These are phyloP conservation scores for Thozetella sp. DNA, from an alignment of 495 filamentous ascomycete genomes.

Conservation along the genomic window DNA sequence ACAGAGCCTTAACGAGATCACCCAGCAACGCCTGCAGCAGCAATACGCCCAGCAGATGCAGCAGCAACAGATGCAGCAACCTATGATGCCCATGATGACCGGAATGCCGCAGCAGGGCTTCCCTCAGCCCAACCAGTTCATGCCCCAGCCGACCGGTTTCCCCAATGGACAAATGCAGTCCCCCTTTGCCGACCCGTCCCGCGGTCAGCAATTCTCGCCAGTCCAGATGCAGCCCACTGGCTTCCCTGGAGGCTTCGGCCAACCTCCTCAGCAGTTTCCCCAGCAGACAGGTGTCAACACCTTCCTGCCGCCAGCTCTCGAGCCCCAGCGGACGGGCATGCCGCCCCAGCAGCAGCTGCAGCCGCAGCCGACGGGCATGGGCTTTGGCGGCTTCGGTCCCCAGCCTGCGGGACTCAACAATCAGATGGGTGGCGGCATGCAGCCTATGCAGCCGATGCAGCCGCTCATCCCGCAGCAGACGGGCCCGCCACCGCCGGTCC, in stretches of 20 bases:
- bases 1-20: conserved; percentile 74
- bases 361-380: conserved; percentile 82
- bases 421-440: conserved; percentile 11
- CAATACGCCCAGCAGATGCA: conserved; percentile 39
- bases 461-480: conserved; percentile 85
- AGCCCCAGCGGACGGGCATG: conserved; percentile 57
- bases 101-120: conserved; percentile 56
- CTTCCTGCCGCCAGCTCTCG: conserved; percentile 52
- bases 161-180: conserved; percentile 38
- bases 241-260: conserved; percentile 57
- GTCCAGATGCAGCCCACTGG: conserved; percentile 68
- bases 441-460: conserved; percentile 22
- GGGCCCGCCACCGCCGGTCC: conserved; percentile 85
- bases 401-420: conserved; percentile 52
- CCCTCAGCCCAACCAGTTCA: conserved; percentile 50
- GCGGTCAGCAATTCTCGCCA: conserved; percentile 59
- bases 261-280: conserved; percentile 56
- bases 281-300: conserved; percentile 60
- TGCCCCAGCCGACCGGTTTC: conserved; percentile 45
- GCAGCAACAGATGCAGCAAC: conserved; percentile 22
- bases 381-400: conserved; percentile 60
- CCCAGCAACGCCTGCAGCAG: conserved; percentile 67
- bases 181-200: conserved; percentile 51
- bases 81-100: conserved; percentile 40
- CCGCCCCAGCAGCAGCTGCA: conserved; percentile 48